Evolutionary conservation across 2,329 filamentous ascomycete genomes (phyloP), one percentile per base, ranked within the genome.

Genomic region (Paracamarosporium sp.): DNA sequence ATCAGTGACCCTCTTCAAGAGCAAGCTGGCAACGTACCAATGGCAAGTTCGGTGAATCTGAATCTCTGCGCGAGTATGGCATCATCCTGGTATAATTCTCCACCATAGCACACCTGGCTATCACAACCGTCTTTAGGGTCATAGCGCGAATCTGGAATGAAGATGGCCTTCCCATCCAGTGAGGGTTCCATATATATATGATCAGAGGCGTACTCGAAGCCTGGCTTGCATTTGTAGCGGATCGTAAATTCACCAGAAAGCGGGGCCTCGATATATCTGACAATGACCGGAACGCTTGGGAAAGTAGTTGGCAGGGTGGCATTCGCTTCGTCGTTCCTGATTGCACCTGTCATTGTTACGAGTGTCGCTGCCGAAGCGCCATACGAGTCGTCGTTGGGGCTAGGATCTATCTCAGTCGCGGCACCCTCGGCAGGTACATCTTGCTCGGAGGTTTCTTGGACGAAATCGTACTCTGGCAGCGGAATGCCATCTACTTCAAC

Each of bases 221-320:
- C 27, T 11, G 44, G 44, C 27, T 5, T 47, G 30, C 30, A 33
- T 20, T 17, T 40, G 20, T 60, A 48, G 4, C 25, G 20, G n/a
- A 70, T 45, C 4, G 25, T 33, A 52, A 75, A 68, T 4, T 60
- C 28, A 13, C 58, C 55, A 7, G 57, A 64, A 5, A 67, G 62
- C n/a, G 33, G 27, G 1, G 64, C 62, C 41, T 72, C 67, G 20
- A 75, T 57, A 44, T 74, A 72, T 43, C 67, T 74, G 1, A 63
- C 48, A 1, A 55, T 59, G 9, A 59, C 61, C 1, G 51, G 28
- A 3, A 50, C 15, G 12, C 3, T 17, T 9, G 24, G 15, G 24
- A 1, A 11, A 8, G 8, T 25, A n/a, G 24, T 3, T 5, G 41
- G 4, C 12, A 24, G 20, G 9, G 5, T 4, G 4, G 22, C 7